phyloP scores from a whole-genome alignment of 2,329 filamentous ascomycete genomes.

The Diaporthe citri region DNA sequence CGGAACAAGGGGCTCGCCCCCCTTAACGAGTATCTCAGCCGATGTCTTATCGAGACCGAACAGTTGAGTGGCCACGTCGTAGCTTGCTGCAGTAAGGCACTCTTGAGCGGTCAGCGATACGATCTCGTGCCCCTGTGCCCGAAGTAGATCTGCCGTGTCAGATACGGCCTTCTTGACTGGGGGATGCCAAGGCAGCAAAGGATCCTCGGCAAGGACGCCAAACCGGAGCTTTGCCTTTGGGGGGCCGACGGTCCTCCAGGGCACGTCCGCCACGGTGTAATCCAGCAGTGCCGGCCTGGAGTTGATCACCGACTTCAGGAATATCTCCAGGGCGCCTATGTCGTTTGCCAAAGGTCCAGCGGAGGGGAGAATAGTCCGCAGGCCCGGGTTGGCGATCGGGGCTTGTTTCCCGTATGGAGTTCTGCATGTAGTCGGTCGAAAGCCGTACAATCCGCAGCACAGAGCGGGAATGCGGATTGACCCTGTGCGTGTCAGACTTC shows the following conservation, averaged over 20 bases:
- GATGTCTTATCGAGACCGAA: conserved; percentile 38
- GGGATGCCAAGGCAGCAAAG: conserved; percentile 39
- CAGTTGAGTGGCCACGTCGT: conserved; percentile 35
- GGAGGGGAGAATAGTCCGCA: conserved; percentile 34
- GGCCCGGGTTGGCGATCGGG: conserved; percentile 33
- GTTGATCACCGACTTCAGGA: conserved; percentile 38
- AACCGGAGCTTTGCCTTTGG: conserved; percentile 22
- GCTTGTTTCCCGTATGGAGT: conserved; percentile 40
- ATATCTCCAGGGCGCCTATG: conserved; percentile 35
- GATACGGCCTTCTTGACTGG: conserved; percentile 31
- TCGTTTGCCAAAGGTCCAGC: conserved; percentile 40
- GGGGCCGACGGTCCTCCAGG: conserved; percentile 29
- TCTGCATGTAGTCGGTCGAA: conserved; percentile 38
- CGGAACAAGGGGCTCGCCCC: conserved; percentile 37
- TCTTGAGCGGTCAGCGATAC: conserved; percentile 21
- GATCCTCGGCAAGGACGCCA: conserved; percentile 40
- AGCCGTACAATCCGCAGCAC: conserved; percentile 42
- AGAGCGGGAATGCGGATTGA: conserved; percentile 42
- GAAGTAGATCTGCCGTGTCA: conserved; percentile 8
- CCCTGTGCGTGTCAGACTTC: conserved; percentile 26
- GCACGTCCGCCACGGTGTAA: conserved; percentile 35
- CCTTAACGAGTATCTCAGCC: conserved; percentile 18
- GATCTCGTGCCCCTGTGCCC: conserved; percentile 33
- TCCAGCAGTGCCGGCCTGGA: conserved; percentile 38
- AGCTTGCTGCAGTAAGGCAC: conserved; percentile 28